Conservation (phyloP, 805 yeast genomes). For the Kodamaea kaohsiungensis region DNA sequence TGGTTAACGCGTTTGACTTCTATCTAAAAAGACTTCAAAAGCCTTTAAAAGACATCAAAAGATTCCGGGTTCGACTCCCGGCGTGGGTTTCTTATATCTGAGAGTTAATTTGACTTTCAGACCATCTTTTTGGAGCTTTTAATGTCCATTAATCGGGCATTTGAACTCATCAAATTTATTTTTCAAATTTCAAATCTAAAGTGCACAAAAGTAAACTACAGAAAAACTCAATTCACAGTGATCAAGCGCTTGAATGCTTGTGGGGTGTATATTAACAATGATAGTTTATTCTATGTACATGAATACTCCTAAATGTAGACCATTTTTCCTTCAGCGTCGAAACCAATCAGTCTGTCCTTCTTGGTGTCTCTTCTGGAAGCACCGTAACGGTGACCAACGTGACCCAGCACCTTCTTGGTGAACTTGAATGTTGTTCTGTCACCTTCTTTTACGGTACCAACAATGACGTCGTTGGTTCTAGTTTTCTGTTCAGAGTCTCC, state of each 20-base stretch:
- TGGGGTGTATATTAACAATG: not conserved
- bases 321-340: slow-evolving; percentile 66
- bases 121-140: not conserved
- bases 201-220: too few species aligned
- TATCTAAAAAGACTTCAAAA: too few species aligned
- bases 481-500: slow-evolving; percentile 42
- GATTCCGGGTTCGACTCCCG: slow-evolving; percentile 27
- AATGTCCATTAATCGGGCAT: too few species aligned
- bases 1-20: slow-evolving; percentile 27
- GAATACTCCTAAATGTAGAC: slow-evolving; percentile 25
- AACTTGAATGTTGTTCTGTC: slow-evolving; percentile 76
- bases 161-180: too few species aligned
- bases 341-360: slow-evolving; percentile 76
- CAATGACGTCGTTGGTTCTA: slow-evolving; percentile 33
- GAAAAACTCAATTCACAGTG: too few species aligned
- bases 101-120: too few species aligned
- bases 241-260: too few species aligned
- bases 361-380: slow-evolving; percentile 84
- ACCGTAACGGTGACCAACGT: slow-evolving; percentile 91
- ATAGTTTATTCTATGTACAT: not conserved
- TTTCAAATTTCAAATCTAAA: too few species aligned
- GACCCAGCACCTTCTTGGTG: slow-evolving; percentile 75
- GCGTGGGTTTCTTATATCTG: slow-evolving; percentile 22
- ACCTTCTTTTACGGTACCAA: slow-evolving; percentile 63
- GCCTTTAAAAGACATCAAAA: too few species aligned